Base-by-base conservation (phyloP, 768 basidiomycete species). In the Tricholoma flavovirens region DNA sequence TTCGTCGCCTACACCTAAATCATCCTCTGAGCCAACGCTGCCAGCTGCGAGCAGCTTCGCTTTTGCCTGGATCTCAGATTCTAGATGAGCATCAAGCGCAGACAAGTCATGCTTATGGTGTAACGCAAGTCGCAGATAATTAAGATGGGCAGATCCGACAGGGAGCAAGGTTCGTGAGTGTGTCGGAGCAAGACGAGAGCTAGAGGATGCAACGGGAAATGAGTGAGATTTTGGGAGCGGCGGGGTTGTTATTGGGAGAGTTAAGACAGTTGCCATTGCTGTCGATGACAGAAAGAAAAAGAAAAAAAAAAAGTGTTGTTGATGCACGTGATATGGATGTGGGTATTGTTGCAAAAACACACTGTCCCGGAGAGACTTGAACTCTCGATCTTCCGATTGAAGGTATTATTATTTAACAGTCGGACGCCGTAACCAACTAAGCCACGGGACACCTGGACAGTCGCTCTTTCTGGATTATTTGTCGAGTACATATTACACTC, bases 1-100 rank as follows among this genome's bases (percentile, higher is more conserved):
- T 73, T 98, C 97, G 56, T 93, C 89, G 1, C 94, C 95, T 5
- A 98, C 88, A 26, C 93, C 96, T 11, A 93, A 83, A 75, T 95
- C 94, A 64, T 91, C 90, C 59, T 88, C 89, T 3, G 67, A 70
- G n/a, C 77, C 83, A 30, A 24, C 29, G 60, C 80, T 78, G 15
- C 83, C 72, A 4, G 76, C 75, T 53, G 79, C 74, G 32, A 79
- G 70, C 33, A 78, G 81, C 64, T 74, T 69, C 29, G 68, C 65
- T 55, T 76, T 75, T 3, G 66, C 73, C 8, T 73, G 71, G 21
- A 68, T 66, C 56, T 76, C 76, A 1, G 68, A 71, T 5, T 70
- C 70, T 48, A 82, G 69, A 66, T 81, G 78, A 64, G 79, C 79
- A 74, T 98, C 94, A 62, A 94, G 81, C 53, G 91, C 84, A 50